Evolutionary conservation across 805 yeast species (phyloP), one percentile per base, ranked within the genome.

Genomic region (Alloascoidea africana): DNA sequence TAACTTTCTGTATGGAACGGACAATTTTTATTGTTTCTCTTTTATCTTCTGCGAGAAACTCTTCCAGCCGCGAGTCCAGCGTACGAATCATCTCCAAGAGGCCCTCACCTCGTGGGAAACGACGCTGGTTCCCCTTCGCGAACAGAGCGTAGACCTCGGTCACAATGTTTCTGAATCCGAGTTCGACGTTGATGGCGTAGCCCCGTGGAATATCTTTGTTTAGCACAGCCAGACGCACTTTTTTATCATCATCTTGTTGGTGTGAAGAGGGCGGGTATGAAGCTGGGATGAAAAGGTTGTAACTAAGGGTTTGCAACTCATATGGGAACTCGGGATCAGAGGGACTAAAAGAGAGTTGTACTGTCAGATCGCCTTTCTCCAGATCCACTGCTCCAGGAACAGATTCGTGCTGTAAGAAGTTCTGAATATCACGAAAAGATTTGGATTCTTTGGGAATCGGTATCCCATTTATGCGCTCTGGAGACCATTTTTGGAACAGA

Each of bases 191-290:
- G 11, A 67, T 59, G 11, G 82, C 69, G 49, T 57, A 74, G 0
- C 87, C 89, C 40, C 73, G 59, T 1, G 89, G 85, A 11, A 80
- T 75, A 19, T 77, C 83, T 23, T 68, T 66, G 54, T 78, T 79
- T 38, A 73, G 59, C 4, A 81, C 78, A 27, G 62, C 56, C 3
- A 79, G 61, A 13, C 64, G 8, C n/a, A 23, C 30, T 23, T 8
- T 8, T 8, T 23, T 23, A 23, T 23, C 30, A 23, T 23, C n/a
- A 23, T 23, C n/a, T 23, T 8, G n/a, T 8, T 8, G 8, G n/a
- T n/a, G 8, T 23, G 30, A 8, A 23, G 30, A 23, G 8, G 8
- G 8, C n/a, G 30, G 30, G n/a, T 23, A 23, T 23, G 30, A 23
- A 8, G 30, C 8, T 23, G 30, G 30, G 8, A 23, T 23, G n/a